Base-by-base conservation (phyloP, 371 early-diverging fungal genomes). In the Rhizopus delemar region DNA sequence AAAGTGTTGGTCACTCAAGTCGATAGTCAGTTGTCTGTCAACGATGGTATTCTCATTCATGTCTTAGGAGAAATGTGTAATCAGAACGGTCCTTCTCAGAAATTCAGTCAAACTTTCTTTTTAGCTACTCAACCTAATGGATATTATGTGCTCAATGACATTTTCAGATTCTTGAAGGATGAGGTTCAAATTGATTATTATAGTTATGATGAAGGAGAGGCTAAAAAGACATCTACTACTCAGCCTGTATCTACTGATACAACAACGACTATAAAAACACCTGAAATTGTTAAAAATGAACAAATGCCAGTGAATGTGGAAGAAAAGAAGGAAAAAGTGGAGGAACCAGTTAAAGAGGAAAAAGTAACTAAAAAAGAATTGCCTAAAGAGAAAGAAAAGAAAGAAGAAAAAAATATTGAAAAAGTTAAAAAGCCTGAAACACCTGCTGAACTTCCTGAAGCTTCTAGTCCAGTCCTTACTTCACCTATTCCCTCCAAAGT, bases 71-170 rank as follows among this genome's bases (percentile, higher is more conserved):
- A 94, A 73, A 90, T 97, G 88, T 85, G 91, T 65, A 94, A 93
- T 80, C 82, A 82, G 46, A 87, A 84, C 41, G 85, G 78, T 32
- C 73, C 90, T 38, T 82, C 90, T 33, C 90, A 89, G 74, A 91
- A 91, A 72, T 98, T 96, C 62, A 88, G 85, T 32, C 96, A 98
- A 71, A 95, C 96, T 33, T 97, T 98, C 77, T 90, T 94, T 68
- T 77, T 98, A 51, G 95, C 94, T 38, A 86, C 87, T 69, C 93
- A 95, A 70, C 90, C 90, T 22, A 86, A 86, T 54, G 96, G 97
- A 12, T 98, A 89, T 76, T 96, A 87, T 70, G 93, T 97, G 32
- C 75, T 91, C 72, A 97, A 96, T 72, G 97, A 97, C 71, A 93
- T 98, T 58, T 90, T 97, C 79, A 90, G 98, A 51, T 97, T 89